Base-by-base conservation (phyloP, 176 grass and related monocot species). In the Aegilops speltoides region DNA sequence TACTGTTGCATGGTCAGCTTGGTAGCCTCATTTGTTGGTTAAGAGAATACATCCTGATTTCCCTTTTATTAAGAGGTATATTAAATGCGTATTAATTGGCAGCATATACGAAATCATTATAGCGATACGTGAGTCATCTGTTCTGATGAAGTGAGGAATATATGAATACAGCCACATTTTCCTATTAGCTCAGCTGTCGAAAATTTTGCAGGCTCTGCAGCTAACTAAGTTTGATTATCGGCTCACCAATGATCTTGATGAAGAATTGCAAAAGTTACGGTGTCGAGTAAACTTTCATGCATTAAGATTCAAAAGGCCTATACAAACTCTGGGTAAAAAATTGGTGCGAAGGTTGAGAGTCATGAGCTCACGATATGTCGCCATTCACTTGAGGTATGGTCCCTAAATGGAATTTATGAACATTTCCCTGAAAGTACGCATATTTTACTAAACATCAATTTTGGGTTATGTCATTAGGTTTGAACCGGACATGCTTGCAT, bases 151-250 rank as follows among this genome's bases (percentile, higher is more conserved):
- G 19, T 22, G 54, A 59, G 19, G 54, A 68, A 45, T 65, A 76
- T 82, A 5, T 28, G 25, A 40, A 74, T 45, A 20, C 43, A 19
- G 15, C 26, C 64, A 77, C 15, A 33, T 4, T 70, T 88, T 23
- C 15, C 14, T 57, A 62, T 40, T 24, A 43, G 64, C 76, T 87
- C 20, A 73, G 74, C 25, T 57, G 19, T 56, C 79, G 52, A 59
- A 77, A 86, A 26, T 37, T 62, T 85, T 92, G 68, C 96, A 98
- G 96, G 93, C 61, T 45, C 88, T 98, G 88, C 93, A 98, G 82
- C 92, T 98, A 84, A 98, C 93, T 1, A 98, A 96, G 78, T 98
- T 98, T 90, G 96, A 98, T 90, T 98, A 96, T 77, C 92, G 96
- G 36, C 93, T 98, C 80, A 88, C 90, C 57, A 91, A 86, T 24